Evolutionary conservation across 1,139 yeast species (phyloP).

Genomic region (Lodderomyces jiufengensis): DNA sequence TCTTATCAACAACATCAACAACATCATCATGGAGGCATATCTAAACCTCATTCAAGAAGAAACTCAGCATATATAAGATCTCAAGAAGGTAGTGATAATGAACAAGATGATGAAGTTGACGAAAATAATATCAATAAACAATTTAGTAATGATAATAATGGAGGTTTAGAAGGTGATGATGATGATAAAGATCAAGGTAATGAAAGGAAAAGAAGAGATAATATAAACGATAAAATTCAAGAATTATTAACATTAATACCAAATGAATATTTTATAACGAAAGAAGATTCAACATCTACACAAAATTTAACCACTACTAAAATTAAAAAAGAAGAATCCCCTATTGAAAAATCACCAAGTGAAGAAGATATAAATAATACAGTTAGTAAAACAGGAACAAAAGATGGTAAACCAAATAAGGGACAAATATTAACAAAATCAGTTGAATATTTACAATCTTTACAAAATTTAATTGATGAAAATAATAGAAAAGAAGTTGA

Average conservation of each 20-base stretch:
- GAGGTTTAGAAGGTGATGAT: constrained; percentile 18
- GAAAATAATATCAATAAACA: too few relatives aligned
- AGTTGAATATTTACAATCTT: constrained; percentile 73
- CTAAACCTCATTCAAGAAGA: constrained; percentile 41
- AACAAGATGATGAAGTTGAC: constrained; percentile 20
- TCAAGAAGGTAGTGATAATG: constrained; percentile 29
- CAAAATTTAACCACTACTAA: constrained; percentile 4
- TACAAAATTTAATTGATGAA: constrained; percentile 75
- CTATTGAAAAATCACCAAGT: constrained; percentile 15
- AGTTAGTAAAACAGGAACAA: constrained; percentile 59
- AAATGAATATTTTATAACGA: constrained; percentile 43
- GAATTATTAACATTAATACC: constrained; percentile 75
- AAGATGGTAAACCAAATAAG: constrained; percentile 89
- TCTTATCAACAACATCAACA: too few relatives aligned
- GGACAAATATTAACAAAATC: constrained; percentile 85
- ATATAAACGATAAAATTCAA: constrained; percentile 84
- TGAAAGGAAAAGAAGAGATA: constrained; percentile 75
- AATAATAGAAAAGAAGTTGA: constrained; percentile 78
- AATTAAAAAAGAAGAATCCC: constrained; percentile 5
- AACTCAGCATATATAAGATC: constrained; percentile 32
- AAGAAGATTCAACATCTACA: constrained; percentile 4
- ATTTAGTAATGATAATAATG: constrained; percentile 6
- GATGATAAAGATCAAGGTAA: constrained; percentile 41
- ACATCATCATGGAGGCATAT: constrained; percentile 34
- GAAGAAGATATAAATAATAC: constrained; percentile 30